These are phyloP conservation scores for Licmophora abbreviata DNA, from an alignment of 108 stramenopile genomes.

Conservation along the genomic window DNA sequence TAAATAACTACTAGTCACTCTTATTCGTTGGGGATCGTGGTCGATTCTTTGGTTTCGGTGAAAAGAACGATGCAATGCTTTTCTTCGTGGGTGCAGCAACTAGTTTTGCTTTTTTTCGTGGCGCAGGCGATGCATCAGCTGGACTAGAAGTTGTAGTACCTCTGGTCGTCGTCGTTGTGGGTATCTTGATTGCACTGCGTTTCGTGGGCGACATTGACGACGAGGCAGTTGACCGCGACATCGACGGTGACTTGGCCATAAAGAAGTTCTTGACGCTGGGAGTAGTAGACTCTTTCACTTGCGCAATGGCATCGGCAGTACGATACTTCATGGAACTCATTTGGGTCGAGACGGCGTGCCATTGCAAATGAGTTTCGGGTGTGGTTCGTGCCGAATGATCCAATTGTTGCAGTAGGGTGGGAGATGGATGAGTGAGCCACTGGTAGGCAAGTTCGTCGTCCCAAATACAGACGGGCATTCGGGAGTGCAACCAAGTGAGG, in stretches of 20 bases:
- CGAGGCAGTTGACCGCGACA: too few species aligned
- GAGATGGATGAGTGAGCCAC: slow-evolving; percentile 55
- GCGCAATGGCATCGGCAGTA: slow-evolving; percentile 1
- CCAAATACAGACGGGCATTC: slow-evolving; percentile 65
- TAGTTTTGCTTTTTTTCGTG: neutral
- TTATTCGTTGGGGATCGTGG: too few species aligned
- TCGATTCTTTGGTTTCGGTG: too few species aligned
- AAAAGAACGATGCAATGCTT: slow-evolving; percentile 13
- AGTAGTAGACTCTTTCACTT: neutral
- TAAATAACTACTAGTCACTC: too few species aligned
- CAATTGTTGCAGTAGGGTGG: slow-evolving; percentile 17
- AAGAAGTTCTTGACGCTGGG: neutral
- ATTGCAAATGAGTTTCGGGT: slow-evolving; percentile 13
- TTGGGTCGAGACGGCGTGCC: slow-evolving; percentile 44
- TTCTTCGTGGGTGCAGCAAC: neutral
- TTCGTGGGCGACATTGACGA: neutral
- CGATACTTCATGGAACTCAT: slow-evolving; percentile 37
- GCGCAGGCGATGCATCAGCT: neutral
- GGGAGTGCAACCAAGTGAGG: slow-evolving; percentile 55
- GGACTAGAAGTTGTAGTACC: neutral
- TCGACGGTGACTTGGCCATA: neutral
- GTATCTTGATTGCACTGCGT: neutral
- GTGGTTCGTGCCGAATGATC: slow-evolving; percentile 1
- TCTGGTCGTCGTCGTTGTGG: neutral
- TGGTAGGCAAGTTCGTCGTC: slow-evolving; percentile 36